Evolutionary conservation across 257 asterid genomes (phyloP).

Genomic region (Solanum appendiculatum): DNA sequence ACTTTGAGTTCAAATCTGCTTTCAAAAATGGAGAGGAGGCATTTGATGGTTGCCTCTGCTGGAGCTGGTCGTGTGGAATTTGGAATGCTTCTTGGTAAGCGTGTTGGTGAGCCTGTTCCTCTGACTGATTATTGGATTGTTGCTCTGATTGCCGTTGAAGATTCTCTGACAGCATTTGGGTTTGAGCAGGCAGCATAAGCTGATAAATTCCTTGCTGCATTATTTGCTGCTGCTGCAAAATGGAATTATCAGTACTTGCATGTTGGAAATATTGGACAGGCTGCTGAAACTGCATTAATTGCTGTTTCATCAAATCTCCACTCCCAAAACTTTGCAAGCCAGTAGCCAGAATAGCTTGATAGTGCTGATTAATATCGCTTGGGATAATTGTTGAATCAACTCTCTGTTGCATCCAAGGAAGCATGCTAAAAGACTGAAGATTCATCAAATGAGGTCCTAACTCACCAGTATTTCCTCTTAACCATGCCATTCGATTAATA

Average conservation of each 20-base stretch:
- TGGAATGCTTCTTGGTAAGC: conserved; percentile 47
- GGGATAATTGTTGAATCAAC: conserved; percentile 48
- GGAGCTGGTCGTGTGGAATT: conserved; percentile 56
- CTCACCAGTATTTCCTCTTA: conserved; percentile 68
- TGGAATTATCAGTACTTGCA: conserved; percentile 35
- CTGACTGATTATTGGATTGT: conserved; percentile 39
- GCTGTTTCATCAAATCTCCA: conserved; percentile 61
- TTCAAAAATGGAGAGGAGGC: conserved; percentile 56
- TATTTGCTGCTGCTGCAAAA: conserved; percentile 40
- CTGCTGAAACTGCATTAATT: conserved; percentile 65
- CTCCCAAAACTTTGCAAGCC: conserved; percentile 56
- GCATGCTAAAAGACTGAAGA: conserved; percentile 59
- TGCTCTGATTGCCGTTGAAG: conserved; percentile 46
- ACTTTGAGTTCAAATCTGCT: conserved; percentile 37
- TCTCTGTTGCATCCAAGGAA: conserved; percentile 87
- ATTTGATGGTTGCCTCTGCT: conserved; percentile 54
- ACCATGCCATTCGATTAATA: conserved; percentile 73
- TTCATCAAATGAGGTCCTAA: conserved; percentile 60
- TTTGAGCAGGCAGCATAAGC: conserved; percentile 45
- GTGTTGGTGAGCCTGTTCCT: conserved; percentile 38
- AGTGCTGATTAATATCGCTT: conserved; percentile 67
- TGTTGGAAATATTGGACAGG: conserved; percentile 65
- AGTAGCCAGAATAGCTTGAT: conserved; percentile 67
- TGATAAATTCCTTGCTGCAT: conserved; percentile 39
- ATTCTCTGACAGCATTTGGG: conserved; percentile 55